phyloP scores from a whole-genome alignment of 2,329 filamentous ascomycete genomes.

The Coniosporium tulheliwenetii region DNA sequence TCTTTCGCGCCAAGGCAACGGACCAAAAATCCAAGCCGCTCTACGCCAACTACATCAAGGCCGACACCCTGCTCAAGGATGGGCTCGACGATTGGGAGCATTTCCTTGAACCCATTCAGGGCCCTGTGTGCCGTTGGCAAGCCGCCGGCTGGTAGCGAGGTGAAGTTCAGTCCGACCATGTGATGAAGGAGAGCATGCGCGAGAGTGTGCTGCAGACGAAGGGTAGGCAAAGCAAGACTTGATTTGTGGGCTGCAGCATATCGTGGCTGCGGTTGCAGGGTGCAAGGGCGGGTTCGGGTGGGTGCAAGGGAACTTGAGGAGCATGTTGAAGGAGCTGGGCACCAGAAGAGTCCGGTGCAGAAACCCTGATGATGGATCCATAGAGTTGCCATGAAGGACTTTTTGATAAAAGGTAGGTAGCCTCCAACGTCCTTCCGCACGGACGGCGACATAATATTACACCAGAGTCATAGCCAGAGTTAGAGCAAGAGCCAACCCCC shows the following conservation, averaged over 20 bases:
- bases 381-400: background rate
- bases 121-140: slow-evolving; percentile 42
- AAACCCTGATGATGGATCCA: slow-evolving; percentile 30
- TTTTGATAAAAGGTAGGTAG: background rate
- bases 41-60: no score
- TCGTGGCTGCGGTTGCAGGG: slow-evolving; percentile 44
- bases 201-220: slow-evolving; percentile 28
- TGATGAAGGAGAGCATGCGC: slow-evolving; percentile 40
- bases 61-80: no score
- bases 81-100: no score
- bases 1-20: no score
- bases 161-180: slow-evolving; percentile 35
- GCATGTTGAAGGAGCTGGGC: slow-evolving; percentile 41
- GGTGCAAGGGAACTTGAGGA: slow-evolving; percentile 19
- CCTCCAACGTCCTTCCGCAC: background rate
- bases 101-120: slow-evolving; percentile 22
- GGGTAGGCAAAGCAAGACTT: slow-evolving; percentile 39
- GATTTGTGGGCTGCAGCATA: slow-evolving; percentile 51
- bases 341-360: slow-evolving; percentile 40
- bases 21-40: no score
- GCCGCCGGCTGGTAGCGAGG: slow-evolving; percentile 20
- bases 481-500: background rate
- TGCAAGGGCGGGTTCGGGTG: slow-evolving; percentile 19
- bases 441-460: background rate
- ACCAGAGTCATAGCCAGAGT: background rate